Conservation (phyloP, 192 early-diverging fungal genomes). For the Umbelopsis vinacea region DNA sequence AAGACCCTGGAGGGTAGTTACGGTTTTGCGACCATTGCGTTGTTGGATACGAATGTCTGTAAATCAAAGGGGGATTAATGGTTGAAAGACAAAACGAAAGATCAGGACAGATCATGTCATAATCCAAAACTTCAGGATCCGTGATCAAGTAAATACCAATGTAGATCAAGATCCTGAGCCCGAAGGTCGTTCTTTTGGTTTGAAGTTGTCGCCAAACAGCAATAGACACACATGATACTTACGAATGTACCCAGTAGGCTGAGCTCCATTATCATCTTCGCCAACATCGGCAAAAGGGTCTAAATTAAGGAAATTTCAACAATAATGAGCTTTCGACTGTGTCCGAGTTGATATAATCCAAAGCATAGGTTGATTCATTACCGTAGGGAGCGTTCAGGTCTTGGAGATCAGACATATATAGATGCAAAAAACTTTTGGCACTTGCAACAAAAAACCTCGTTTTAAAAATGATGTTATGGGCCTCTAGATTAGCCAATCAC, state of each 20-base stretch:
- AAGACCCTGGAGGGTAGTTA: conserved; percentile 95
- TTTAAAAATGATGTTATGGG: neutral
- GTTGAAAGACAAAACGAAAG: neutral
- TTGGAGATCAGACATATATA: conserved; percentile 35
- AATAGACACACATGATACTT: conserved; percentile 33
- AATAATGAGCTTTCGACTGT: neutral
- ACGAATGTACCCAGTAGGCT: conserved; percentile 50
- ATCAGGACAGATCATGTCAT: neutral
- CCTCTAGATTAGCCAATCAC: too few species aligned
- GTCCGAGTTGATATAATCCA: neutral
- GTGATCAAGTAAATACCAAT: neutral
- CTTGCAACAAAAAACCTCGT: neutral
- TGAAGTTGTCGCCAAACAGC: neutral
- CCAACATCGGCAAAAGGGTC: conserved; percentile 56
- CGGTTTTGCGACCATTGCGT: conserved; percentile 95
- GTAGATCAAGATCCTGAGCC: neutral
- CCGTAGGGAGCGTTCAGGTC: conserved; percentile 43
- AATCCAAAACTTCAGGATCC: neutral
- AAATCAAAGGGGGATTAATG: neutral
- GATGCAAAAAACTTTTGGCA: conserved; percentile 21
- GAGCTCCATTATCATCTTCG: conserved; percentile 45
- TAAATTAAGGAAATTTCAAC: conserved; percentile 4
- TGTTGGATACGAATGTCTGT: conserved; percentile 98
- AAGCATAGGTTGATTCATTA: conserved; percentile 20
- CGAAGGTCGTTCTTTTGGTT: neutral